Base-by-base conservation (phyloP, 495 filamentous ascomycete genomes). In the Ascodesmis nigricans region DNA sequence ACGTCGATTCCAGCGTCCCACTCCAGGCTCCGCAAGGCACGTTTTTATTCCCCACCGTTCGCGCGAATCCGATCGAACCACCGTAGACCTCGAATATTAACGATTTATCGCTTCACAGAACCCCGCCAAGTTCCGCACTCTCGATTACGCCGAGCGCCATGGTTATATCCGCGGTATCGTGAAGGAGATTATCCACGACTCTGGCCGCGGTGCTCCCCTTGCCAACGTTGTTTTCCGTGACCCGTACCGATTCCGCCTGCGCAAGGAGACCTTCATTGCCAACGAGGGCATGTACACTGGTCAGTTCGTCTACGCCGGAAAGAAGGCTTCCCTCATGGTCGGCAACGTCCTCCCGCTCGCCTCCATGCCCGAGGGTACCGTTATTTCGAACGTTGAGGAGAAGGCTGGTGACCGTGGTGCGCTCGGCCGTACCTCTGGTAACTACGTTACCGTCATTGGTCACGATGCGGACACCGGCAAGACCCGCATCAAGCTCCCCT, bases 201-300 rank as follows among this genome's bases (percentile, higher is more conserved):
- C 87, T 42, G 87, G 87, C 53, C 81, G 87, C 64, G 87, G 87
- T 63, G 87, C 90, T 60, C 87, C 87, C 49, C 75, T 97, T 53
- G 84, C 87, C 58, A 79, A 78, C 58, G 83, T 97, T 52, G 64
- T 71, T 54, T 97, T 97, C 77, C 83, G 83, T 47, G 75, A 87
- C 58, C 74, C 79, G 45, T 78, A 90, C 71, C 70, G 71, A 60
- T 87, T 73, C 70, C 79, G 78, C 67, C 69, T 78, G 60, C 61
- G 73, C 59, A 81, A 72, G 59, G 83, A 80, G 75, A 90, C 87
- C 47, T 92, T 97, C 72, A 95, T 99, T 57, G 87, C 90, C 59
- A 95, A 93, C 64, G 87, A 99, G 71, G 87, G 87, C 65, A 92
- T 95, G 84, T 99, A 99, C 79, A 92, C 87, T 44, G 87, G 87